Evolutionary conservation across 1,139 yeast species (phyloP), one percentile per base, ranked within the genome.

Genomic region (Candida buenavistaensis): DNA sequence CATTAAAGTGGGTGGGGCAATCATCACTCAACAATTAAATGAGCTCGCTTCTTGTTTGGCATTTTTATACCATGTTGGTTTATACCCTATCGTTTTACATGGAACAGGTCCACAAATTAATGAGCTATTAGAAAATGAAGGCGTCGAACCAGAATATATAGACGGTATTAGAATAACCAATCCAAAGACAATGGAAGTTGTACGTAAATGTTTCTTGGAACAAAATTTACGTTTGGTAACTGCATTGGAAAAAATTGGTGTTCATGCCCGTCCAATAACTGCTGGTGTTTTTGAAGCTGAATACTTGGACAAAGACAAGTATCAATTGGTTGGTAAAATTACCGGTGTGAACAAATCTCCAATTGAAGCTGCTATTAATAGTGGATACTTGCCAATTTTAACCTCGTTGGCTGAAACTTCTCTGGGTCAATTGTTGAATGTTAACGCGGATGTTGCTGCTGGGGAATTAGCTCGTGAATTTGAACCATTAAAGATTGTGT

Each of bases 91-190:
- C 45, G 96, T 92, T 14, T 75, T 94, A 42, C 99, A 92, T 58
- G 99, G 99, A 27, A 92, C 98, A 2, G 99, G 99, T 16, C 99
- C 99, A 9, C 99, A 92, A 64, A 94, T 92, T 64, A 92, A 92
- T 57, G 95, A 86, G 51, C 78, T 89, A 48, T 74, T 92, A 44
- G 98, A 92, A 62, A 82, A 83, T 34, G 96, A 88, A 60, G 97
- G 97, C 19, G 89, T 94, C 26, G 96, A 87, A 57, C 98, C 99
- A 2, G 90, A 86, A 48, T 92, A 92, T 59, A 85, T 83, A 45
- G 97, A 92, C 55, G 99, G 99, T 12, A 92, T 94, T 51, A 80
- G 99, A 55, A 88, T 92, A 59, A 92, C 99, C 16, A 95, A 94
- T 59, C 83, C 89, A 40, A 81, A 83, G 50, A 92, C 98, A 25